Percentiles rank a stretch among this genome's conserved stretches.
Evolutionary conservation across 192 early-diverging fungal genomes (phyloP).

Genomic region (Phycomyces blakesleeanus): DNA sequence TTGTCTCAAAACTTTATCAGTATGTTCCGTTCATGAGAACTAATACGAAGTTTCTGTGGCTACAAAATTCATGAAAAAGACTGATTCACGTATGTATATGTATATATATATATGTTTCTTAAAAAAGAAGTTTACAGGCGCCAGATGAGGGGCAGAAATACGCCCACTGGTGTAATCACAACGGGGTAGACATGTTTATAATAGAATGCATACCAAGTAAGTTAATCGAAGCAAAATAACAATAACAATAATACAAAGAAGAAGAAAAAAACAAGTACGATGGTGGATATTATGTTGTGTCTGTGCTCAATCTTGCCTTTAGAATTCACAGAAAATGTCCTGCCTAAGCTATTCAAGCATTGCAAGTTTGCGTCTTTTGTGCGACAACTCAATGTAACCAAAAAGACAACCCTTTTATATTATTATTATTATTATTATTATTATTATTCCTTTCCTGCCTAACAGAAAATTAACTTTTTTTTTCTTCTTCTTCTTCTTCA

Average conservation of each 20-base stretch:
- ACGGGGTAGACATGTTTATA: conserved; percentile 37
- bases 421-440: neutral
- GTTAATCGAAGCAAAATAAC: too few species aligned
- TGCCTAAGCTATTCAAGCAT: conserved; percentile 45
- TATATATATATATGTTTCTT: conserved; percentile 8
- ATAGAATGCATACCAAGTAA: conserved; percentile 39
- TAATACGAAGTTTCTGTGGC: too few species aligned
- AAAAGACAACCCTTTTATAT: neutral
- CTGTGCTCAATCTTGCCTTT: neutral
- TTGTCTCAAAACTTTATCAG: conserved; percentile 36
- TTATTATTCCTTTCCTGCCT: neutral
- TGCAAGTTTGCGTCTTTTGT: conserved; percentile 51
- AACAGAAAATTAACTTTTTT: neutral
- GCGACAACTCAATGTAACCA: conserved; percentile 49
- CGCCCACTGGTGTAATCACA: conserved; percentile 27
- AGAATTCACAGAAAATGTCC: conserved; percentile 40
- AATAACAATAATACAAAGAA: too few species aligned
- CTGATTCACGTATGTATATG: neutral
- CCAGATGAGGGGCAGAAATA: conserved; percentile 28
- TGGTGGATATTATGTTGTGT: too few species aligned
- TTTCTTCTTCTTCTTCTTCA: too few species aligned
- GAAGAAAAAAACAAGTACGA: too few species aligned
- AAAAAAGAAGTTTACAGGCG: conserved; percentile 25
- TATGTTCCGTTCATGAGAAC: conserved; percentile 15
- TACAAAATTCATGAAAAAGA: neutral